Conservation (phyloP, 192 early-diverging fungal genomes). For the Coemansia guatemalensis region DNA sequence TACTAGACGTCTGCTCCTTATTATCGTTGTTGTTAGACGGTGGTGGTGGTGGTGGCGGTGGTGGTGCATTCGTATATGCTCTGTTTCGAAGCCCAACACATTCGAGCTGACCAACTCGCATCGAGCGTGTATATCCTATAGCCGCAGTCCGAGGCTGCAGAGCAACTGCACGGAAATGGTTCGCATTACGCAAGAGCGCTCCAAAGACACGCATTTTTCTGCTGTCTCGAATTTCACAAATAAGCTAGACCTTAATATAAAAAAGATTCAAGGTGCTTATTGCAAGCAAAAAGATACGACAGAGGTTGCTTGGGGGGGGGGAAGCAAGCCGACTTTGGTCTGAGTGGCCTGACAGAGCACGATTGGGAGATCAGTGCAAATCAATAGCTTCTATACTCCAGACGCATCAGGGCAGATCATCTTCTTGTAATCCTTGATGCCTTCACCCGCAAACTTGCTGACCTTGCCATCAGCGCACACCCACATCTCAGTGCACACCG, state of each 20-base stretch:
- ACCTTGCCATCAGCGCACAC: slow-evolving; percentile 85
- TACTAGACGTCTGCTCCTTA: not conserved
- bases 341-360: not conserved
- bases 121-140: not conserved
- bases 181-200: slow-evolving; percentile 11
- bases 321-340: not conserved
- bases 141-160: not conserved
- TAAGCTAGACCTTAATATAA: not conserved
- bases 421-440: slow-evolving; percentile 80
- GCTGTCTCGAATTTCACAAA: not conserved
- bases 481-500: slow-evolving; percentile 88
- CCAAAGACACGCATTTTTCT: slow-evolving; percentile 22
- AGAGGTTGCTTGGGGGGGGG: not conserved
- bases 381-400: not conserved
- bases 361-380: not conserved
- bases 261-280: not conserved
- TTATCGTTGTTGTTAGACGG: slow-evolving; percentile 8
- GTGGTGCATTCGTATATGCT: slow-evolving; percentile 32
- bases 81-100: not conserved
- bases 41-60: not conserved
- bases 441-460: slow-evolving; percentile 80
- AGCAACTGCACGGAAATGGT: not conserved
- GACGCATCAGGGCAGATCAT: slow-evolving; percentile 54
- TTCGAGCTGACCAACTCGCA: not conserved
- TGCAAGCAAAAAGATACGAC: not conserved